Conservation (phyloP, 2,329 filamentous ascomycete genomes). For the Aspergillus cejpii region DNA sequence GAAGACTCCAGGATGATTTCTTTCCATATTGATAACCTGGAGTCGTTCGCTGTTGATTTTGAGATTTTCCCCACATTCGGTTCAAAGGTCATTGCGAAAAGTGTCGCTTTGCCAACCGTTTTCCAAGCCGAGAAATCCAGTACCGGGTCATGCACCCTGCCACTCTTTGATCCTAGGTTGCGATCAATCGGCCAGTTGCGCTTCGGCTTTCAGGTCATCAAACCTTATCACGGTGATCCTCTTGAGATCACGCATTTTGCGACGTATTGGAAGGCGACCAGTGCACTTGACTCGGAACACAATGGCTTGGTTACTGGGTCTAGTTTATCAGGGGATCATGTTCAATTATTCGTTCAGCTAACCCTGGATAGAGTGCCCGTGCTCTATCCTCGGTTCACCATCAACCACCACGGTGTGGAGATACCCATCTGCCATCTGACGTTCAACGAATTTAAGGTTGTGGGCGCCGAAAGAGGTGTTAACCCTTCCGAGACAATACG, state of each 20-base stretch:
- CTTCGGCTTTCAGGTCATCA: constrained; percentile 93
- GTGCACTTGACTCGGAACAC: constrained; percentile 77
- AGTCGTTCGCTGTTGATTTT: constrained; percentile 90
- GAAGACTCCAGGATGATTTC: constrained; percentile 90
- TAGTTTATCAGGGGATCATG: constrained; percentile 91
- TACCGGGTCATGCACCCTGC: constrained; percentile 73
- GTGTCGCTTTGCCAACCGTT: constrained; percentile 79
- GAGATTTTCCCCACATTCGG: constrained; percentile 97
- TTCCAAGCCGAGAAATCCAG: constrained; percentile 71
- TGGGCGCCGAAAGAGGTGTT: constrained; percentile 36
- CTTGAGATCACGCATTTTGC: constrained; percentile 97
- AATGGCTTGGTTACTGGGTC: constrained; percentile 89
- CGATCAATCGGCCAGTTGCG: constrained; percentile 88
- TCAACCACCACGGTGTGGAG: constrained; percentile 67
- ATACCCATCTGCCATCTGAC: constrained; percentile 75
- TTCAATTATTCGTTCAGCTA: constrained; percentile 83
- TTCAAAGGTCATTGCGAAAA: constrained; percentile 94
- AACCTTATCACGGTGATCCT: constrained; percentile 85
- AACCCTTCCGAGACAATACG: constrained; percentile 23
- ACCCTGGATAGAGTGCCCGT: constrained; percentile 83
- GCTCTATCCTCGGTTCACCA: constrained; percentile 77
- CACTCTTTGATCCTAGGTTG: constrained; percentile 85
- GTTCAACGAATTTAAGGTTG: constrained; percentile 50
- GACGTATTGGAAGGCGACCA: constrained; percentile 98
- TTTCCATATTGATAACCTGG: constrained; percentile 91